Base-by-base conservation (phyloP, 768 basidiomycete species). In the Lentinus brumalis region DNA sequence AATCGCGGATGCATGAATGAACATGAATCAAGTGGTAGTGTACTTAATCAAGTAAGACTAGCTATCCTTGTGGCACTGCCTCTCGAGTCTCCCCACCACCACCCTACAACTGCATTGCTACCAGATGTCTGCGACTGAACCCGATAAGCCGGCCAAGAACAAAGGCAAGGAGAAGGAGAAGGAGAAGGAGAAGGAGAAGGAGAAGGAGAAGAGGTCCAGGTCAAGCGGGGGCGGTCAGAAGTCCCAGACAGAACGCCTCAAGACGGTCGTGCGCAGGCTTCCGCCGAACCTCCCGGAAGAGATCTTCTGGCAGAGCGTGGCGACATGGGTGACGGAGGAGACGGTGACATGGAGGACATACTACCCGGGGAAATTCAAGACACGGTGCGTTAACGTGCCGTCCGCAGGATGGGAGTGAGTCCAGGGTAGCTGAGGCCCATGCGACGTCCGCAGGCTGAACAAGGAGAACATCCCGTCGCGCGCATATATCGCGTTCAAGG, bases 251-350 rank as follows among this genome's bases (percentile, higher is more conserved):
- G 88, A 90, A 62, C 84, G 90, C 5, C 77, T 94, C 67, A 98
- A 99, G 81, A 87, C 87, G 32, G 83, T 97, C 65, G 88, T 98
- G 16, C 86, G 96, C 45, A 78, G 93, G 41, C 79, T 98, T 5
- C 96, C 96, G 0, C 91, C 96, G 12, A 94, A 95, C 68, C 79
- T 99, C 3, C 96, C 96, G 4, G 94, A 95, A 67, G 86, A 86
- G 2, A 76, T 97, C 55, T 98, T 99, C 76, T 99, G 96, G 96
- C 86, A 89, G 68, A 93, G 91, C 62, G 93, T 95, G 3, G 80
- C 86, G 54, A 71, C 79, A 2, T 98, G 96, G 95, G 89, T 95
- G 15, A 80, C 84, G 1, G 87, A 91, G 16, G 87, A 93, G 39
- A 85, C 87, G 0, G 75, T 82, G 8, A 69, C 75, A 11, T 94